A percentile compares a stretch with the other conserved stretches of the same genome.
phyloP scores from a whole-genome alignment of 768 basidiomycete species.

The Paxillus involutus region DNA sequence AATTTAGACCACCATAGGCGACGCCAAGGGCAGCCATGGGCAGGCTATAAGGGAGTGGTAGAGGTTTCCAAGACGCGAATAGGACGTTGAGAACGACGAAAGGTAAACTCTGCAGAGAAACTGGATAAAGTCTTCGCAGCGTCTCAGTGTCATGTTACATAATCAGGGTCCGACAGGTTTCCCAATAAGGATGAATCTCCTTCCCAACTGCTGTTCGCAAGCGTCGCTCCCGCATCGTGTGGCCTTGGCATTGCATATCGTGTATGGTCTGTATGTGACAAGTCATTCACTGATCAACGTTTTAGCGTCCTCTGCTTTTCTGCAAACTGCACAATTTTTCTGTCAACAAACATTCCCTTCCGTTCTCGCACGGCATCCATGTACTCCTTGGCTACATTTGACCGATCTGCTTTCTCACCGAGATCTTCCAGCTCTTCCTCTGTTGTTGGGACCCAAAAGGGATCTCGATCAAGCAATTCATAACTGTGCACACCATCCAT shows the following conservation, averaged over 20 bases:
- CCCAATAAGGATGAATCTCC: background rate
- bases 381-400: constrained; percentile 91
- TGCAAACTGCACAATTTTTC: constrained; percentile 92
- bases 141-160: constrained; percentile 21
- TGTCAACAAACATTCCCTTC: constrained; percentile 94
- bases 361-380: constrained; percentile 89
- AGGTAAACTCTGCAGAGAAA: constrained; percentile 13
- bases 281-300: constrained; percentile 35
- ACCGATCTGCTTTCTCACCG: constrained; percentile 92
- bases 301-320: constrained; percentile 95
- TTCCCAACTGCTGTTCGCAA: background rate
- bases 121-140: constrained; percentile 13
- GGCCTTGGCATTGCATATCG: too few relatives aligned
- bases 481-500: constrained; percentile 50
- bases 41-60: constrained; percentile 1
- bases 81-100: constrained; percentile 10
- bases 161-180: constrained; percentile 14
- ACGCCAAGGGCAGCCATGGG: constrained; percentile 27
- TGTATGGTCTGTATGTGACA: background rate
- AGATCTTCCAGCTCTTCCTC: constrained; percentile 96
- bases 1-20: constrained; percentile 15
- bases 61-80: background rate
- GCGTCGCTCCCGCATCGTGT: constrained; percentile 11
- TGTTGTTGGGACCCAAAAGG: constrained; percentile 97
- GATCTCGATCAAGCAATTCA: constrained; percentile 90